phyloP scores from a whole-genome alignment of 768 basidiomycete species.

The Xanthoconium stramineum region DNA sequence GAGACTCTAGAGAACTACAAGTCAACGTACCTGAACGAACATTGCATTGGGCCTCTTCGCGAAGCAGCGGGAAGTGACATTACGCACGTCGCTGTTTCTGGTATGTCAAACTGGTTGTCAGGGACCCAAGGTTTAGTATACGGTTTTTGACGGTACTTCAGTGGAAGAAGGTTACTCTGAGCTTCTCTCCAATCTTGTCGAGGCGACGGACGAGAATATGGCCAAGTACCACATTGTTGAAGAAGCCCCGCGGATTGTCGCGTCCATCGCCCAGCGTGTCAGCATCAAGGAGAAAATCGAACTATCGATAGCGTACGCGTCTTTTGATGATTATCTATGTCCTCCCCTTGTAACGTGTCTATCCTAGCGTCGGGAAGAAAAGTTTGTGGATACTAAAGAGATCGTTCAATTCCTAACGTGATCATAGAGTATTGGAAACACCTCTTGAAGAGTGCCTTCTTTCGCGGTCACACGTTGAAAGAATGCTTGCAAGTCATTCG shows the following conservation, averaged over 20 bases:
- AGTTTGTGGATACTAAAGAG: not conserved
- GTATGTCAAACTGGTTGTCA: not conserved
- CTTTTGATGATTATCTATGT: not conserved
- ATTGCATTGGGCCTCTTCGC: slow-evolving; percentile 2
- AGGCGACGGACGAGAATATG: slow-evolving; percentile 5
- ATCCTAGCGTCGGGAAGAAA: slow-evolving; percentile 8
- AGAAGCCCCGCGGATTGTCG: slow-evolving; percentile 9
- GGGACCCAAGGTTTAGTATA: not conserved
- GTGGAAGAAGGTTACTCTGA: slow-evolving; percentile 1
- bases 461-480: slow-evolving; percentile 4
- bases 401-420: not conserved
- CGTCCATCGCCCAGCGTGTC: slow-evolving; percentile 16
- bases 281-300: slow-evolving; percentile 16
- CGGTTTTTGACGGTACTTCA: not conserved
- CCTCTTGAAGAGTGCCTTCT: slow-evolving; percentile 6
- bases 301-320: slow-evolving; percentile 8
- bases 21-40: not conserved
- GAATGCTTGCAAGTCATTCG: slow-evolving; percentile 12
- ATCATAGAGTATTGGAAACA: slow-evolving; percentile 10
- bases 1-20: not conserved
- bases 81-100: slow-evolving; percentile 3
- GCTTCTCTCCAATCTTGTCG: slow-evolving; percentile 3
- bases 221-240: not conserved
- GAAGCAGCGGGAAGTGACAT: not conserved
- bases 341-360: not conserved